Percentiles rank a stretch among this genome's conserved stretches.
Evolutionary conservation across 1,284 basidiomycete genomes (phyloP).

Genomic region (Austropuccinia psidii): DNA sequence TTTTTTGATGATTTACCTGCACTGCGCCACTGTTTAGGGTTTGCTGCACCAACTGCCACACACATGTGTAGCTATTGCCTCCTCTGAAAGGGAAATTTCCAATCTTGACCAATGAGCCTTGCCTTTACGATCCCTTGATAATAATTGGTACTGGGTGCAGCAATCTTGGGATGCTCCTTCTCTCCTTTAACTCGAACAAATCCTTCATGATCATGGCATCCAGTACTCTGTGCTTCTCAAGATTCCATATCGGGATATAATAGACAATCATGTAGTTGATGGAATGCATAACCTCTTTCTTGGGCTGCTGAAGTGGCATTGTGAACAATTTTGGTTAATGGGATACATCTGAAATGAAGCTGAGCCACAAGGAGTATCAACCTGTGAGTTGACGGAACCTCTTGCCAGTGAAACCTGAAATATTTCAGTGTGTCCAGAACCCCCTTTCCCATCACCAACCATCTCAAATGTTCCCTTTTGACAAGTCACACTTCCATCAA

Average conservation of each 20-base stretch:
- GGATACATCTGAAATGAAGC: neutral
- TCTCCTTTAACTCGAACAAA: neutral
- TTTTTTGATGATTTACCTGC: constrained; percentile 33
- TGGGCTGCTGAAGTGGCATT: constrained; percentile 12
- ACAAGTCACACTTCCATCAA: neutral
- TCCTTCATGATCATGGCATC: constrained; percentile 11
- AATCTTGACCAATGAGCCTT: neutral
- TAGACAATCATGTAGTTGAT: constrained; percentile 29
- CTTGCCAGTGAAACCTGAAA: neutral
- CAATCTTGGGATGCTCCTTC: neutral
- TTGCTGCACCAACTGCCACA: constrained; percentile 1
- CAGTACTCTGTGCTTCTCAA: constrained; percentile 17
- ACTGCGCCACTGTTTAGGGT: constrained; percentile 29
- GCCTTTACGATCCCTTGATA: neutral
- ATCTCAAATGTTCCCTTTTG: neutral
- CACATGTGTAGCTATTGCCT: constrained; percentile 36
- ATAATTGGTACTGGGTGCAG: constrained; percentile 6
- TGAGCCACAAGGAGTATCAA: neutral
- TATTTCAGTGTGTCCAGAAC: neutral
- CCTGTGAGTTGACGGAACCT: neutral
- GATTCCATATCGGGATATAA: constrained; percentile 23
- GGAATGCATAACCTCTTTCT: constrained; percentile 29
- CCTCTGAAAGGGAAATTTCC: constrained; percentile 11
- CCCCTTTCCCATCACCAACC: no score
- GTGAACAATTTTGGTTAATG: constrained; percentile 10